Percentiles rank a stretch among this genome's conserved stretches.
phyloP scores from a whole-genome alignment of 768 basidiomycete species.

The Hydnum rufescens region DNA sequence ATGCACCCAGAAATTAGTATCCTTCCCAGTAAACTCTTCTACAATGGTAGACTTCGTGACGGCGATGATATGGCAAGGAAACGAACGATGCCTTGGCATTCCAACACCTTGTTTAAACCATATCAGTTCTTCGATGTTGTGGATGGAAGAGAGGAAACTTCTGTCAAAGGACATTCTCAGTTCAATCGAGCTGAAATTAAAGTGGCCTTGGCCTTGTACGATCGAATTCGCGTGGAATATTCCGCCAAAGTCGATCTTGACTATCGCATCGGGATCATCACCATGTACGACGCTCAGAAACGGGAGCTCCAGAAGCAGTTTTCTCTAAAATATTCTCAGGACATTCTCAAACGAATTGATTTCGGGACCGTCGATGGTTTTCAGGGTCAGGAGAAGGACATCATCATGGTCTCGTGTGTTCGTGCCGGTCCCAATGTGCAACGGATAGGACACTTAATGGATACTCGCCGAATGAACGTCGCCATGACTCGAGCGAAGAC shows the following conservation, averaged over 20 bases:
- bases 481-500: slow-evolving; percentile 91
- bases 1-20: slow-evolving; percentile 95
- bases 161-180: slow-evolving; percentile 43
- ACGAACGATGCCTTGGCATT: slow-evolving; percentile 76
- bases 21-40: slow-evolving; percentile 79
- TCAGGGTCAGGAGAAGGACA: slow-evolving; percentile 96
- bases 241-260: slow-evolving; percentile 27
- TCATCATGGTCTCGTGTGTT: slow-evolving; percentile 95
- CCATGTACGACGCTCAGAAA: slow-evolving; percentile 90
- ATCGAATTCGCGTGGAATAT: slow-evolving; percentile 47
- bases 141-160: slow-evolving; percentile 39
- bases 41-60: slow-evolving; percentile 56
- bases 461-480: slow-evolving; percentile 91
- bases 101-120: slow-evolving; percentile 49
- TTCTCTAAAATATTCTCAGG: slow-evolving; percentile 43
- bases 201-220: slow-evolving; percentile 58
- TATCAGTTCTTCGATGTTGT: slow-evolving; percentile 81
- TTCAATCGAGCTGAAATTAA: slow-evolving; percentile 57
- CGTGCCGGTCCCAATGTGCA: slow-evolving; percentile 73
- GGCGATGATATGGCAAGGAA: slow-evolving; percentile 76
- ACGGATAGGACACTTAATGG: slow-evolving; percentile 77
- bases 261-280: slow-evolving; percentile 50
- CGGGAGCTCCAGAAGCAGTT: slow-evolving; percentile 53
- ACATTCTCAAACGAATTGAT: slow-evolving; percentile 52
- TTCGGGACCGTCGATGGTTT: slow-evolving; percentile 99